These are phyloP conservation scores for Fusarium albidum DNA, from an alignment of 2,329 filamentous ascomycete genomes.

Conservation along the genomic window DNA sequence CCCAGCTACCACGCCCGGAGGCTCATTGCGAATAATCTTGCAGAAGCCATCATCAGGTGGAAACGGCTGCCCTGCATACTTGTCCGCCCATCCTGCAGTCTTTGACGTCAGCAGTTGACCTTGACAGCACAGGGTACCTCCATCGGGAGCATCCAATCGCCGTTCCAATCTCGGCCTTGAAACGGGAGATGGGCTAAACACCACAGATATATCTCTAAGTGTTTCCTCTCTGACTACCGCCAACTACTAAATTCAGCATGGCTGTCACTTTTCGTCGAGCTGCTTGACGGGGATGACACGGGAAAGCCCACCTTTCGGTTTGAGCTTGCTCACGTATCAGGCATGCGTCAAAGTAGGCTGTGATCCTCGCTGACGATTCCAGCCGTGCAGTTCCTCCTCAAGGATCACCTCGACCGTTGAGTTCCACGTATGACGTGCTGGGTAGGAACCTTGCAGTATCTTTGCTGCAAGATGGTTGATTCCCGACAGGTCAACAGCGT, in stretches of 20 bases:
- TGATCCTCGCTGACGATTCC: neutral
- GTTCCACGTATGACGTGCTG: constrained; percentile 50
- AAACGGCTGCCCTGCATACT: no score
- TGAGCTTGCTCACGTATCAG: constrained; percentile 5
- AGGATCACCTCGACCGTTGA: constrained; percentile 53
- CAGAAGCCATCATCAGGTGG: no score
- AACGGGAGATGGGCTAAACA: constrained; percentile 38
- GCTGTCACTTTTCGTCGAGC: constrained; percentile 31
- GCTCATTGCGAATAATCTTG: no score
- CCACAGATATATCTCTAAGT: constrained; percentile 35
- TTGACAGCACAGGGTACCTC: no score
- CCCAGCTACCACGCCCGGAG: no score
- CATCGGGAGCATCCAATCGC: no score
- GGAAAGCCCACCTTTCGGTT: constrained; percentile 20
- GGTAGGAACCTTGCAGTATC: constrained; percentile 53
- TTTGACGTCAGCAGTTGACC: no score
- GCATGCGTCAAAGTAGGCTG: no score
- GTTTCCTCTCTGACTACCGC: constrained; percentile 30
- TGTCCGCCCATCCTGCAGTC: no score
- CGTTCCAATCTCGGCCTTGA: no score
- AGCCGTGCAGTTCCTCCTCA: constrained; percentile 49
- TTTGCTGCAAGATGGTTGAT: constrained; percentile 21
- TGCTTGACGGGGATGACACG: constrained; percentile 22
- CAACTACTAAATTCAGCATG: constrained; percentile 37
- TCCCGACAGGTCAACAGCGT: no score